Percentiles rank a stretch among this genome's conserved stretches.
Conservation (phyloP, 2,329 filamentous ascomycete species). For the Alternaria rosae region DNA sequence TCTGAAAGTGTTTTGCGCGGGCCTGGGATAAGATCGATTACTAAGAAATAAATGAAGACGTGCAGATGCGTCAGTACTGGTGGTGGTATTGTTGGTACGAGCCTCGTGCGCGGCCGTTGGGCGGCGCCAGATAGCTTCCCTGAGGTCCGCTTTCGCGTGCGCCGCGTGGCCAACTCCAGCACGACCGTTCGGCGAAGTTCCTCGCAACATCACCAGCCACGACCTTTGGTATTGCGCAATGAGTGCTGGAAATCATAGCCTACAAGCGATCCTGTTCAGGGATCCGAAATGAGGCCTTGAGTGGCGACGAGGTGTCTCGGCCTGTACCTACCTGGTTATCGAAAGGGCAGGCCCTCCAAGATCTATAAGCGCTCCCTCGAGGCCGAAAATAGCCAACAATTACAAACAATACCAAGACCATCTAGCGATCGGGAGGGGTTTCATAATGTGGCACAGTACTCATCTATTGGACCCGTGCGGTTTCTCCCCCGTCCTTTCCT, state of each 20-base stretch:
- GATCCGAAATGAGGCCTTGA: not conserved
- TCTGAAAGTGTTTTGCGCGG: not conserved
- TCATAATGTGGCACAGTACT: not conserved
- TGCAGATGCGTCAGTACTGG: not conserved
- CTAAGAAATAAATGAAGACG: not conserved
- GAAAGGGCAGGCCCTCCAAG: not conserved
- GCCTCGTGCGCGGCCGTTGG: not conserved
- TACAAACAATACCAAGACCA: conserved; percentile 2
- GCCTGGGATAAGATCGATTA: not conserved
- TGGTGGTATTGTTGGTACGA: not conserved
- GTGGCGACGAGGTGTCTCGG: not conserved
- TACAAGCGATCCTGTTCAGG: not conserved
- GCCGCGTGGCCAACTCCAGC: not conserved
- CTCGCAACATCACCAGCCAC: not conserved
- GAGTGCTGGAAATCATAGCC: not conserved
- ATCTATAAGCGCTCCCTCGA: not conserved
- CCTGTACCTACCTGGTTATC: not conserved
- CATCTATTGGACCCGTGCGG: not conserved
- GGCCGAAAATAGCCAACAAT: conserved; percentile 14
- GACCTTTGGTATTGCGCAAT: not conserved
- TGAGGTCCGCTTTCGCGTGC: not conserved
- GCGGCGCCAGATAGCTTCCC: not conserved
- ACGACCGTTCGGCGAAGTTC: not conserved
- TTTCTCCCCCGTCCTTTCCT: not conserved
- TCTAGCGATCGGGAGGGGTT: not conserved